These are phyloP conservation scores for Cerrena zonata DNA, from an alignment of 1,284 basidiomycete species.

Conservation along the genomic window DNA sequence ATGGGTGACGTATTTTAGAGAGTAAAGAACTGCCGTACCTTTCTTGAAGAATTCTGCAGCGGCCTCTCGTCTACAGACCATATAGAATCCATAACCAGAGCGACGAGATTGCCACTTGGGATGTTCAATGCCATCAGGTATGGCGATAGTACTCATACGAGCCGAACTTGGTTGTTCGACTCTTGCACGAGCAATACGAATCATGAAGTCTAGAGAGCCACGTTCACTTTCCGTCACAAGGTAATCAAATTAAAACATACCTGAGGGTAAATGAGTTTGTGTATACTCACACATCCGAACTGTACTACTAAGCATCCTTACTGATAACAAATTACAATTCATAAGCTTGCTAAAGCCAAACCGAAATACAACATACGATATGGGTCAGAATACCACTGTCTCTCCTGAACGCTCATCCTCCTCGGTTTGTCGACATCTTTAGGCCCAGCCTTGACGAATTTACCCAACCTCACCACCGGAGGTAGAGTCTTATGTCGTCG, in stretches of 20 bases:
- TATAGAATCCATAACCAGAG: conserved; percentile 42
- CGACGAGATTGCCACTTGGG: conserved; percentile 46
- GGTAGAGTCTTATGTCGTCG: conserved; percentile 53
- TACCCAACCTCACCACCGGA: conserved; percentile 26
- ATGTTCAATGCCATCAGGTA: conserved; percentile 68
- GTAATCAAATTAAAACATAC: conserved; percentile 30
- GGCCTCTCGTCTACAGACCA: conserved; percentile 51
- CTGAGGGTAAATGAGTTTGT: conserved; percentile 47
- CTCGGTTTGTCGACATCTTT: conserved; percentile 36
- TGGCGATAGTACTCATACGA: conserved; percentile 24
- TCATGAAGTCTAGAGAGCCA: conserved; percentile 50
- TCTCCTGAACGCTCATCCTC: conserved; percentile 57
- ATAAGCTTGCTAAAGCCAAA: neutral
- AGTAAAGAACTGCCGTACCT: no score
- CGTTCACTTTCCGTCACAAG: conserved; percentile 7
- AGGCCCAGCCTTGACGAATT: conserved; percentile 21
- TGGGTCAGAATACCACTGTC: conserved; percentile 64
- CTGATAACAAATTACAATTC: conserved; percentile 29
- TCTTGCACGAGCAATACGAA: conserved; percentile 51
- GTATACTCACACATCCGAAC: conserved; percentile 52
- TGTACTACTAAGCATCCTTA: conserved; percentile 66
- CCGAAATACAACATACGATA: conserved; percentile 52
- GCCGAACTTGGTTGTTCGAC: conserved; percentile 28
- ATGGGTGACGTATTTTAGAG: neutral
- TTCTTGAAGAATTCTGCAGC: conserved; percentile 26